Conservation (phyloP, 2,329 filamentous ascomycete species). For the Aspergillus ochraceus region DNA sequence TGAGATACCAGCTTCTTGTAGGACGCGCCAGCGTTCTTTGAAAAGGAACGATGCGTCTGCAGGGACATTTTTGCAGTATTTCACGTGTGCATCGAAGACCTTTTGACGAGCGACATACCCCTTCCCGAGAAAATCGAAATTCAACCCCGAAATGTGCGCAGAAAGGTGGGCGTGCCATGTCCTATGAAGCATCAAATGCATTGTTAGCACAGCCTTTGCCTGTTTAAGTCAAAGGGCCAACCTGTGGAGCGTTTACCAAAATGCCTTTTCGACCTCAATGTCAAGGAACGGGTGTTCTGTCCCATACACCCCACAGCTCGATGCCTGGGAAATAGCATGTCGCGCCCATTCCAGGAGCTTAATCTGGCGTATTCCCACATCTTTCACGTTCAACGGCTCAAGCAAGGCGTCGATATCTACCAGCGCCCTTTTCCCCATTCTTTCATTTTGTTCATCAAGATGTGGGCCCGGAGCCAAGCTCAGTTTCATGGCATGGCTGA, state of each 20-base stretch:
- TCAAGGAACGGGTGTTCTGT: background rate
- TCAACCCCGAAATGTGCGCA: conserved; percentile 41
- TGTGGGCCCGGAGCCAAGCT: background rate
- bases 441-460: background rate
- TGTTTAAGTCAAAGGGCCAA: background rate
- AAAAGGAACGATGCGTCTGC: conserved; percentile 38
- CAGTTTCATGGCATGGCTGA: background rate
- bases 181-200: background rate
- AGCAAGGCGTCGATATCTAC: background rate
- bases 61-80: conserved; percentile 41
- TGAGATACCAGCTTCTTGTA: conserved; percentile 14
- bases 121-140: conserved; percentile 32
- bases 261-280: background rate
- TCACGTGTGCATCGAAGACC: conserved; percentile 35
- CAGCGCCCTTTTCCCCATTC: background rate
- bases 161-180: background rate
- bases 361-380: background rate
- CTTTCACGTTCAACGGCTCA: background rate
- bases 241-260: background rate
- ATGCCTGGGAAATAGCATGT: background rate
- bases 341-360: background rate
- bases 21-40: conserved; percentile 21
- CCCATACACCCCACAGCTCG: background rate
- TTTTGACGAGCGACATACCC: conserved; percentile 38
- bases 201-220: background rate